These are phyloP conservation scores for Nepenthes gracilis DNA, from an alignment of 148 eudicot genomes.

Conservation along the genomic window DNA sequence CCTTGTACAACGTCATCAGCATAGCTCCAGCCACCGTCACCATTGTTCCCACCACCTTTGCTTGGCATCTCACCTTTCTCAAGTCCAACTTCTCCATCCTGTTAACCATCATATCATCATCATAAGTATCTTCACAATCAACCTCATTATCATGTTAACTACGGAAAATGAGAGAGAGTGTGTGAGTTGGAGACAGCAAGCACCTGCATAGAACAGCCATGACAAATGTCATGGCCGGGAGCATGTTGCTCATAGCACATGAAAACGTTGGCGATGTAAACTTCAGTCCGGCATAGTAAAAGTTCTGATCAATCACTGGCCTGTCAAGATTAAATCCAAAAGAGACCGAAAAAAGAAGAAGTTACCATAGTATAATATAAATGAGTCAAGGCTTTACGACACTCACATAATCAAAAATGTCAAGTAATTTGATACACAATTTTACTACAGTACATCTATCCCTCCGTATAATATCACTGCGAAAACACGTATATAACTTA, in stretches of 20 bases:
- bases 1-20: slow-evolving; percentile 14
- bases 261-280: slow-evolving; percentile 17
- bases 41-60: slow-evolving; percentile 11
- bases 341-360: neutral
- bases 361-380: neutral
- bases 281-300: slow-evolving; percentile 15
- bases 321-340: neutral
- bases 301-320: slow-evolving; percentile 20
- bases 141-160: neutral
- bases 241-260: slow-evolving; percentile 18
- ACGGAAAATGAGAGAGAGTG: neutral
- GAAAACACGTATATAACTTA: too few species aligned
- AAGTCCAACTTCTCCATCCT: slow-evolving; percentile 14
- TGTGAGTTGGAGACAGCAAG: neutral
- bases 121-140: neutral
- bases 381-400: neutral
- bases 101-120: too few species aligned
- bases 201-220: slow-evolving; percentile 16
- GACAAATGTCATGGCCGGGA: slow-evolving; percentile 14
- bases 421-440: too few species aligned
- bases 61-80: slow-evolving; percentile 10
- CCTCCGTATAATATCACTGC: too few species aligned
- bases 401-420: too few species aligned
- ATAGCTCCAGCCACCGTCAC: slow-evolving; percentile 16
- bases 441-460: too few species aligned